Evolutionary conservation across 768 basidiomycete genomes (phyloP), one percentile per base, ranked within the genome.

Genomic region (Antrodiella citrinella): DNA sequence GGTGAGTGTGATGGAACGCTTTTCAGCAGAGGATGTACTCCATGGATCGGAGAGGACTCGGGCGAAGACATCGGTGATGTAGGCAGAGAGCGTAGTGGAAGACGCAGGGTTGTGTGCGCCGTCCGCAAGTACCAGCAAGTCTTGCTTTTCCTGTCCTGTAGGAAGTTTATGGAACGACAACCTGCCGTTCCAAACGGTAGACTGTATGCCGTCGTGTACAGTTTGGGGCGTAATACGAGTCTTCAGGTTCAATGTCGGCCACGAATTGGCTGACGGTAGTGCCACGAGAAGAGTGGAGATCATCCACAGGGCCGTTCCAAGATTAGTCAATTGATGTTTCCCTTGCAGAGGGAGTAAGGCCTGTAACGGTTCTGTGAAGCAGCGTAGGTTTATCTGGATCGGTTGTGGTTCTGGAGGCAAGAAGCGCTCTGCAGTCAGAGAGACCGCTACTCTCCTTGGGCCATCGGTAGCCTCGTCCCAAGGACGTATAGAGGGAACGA

Each of bases 91-190:
- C 0, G 78, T 77, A 23, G 65, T 55, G 0, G 91, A 76, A 0
- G 91, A 91, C 4, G 89, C 83, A 4, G 82, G 68, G 62, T 98
- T 99, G 65, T 98, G 96, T 0, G 96, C 95, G 2, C 96, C 96
- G 60, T 99, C 96, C 3, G 84, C 86, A 10, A 98, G 75, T 11
- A 94, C 57, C 19, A 64, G 66, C 5, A 76, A 54, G 15, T 53
- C 43, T 44, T 46, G 45, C 21, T 18, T n/a, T 7, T 15, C 30
- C 30, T 35, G 30, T 35, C 15, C 30, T 15, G 30, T 15, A 35
- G 30, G 15, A 53, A 76, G 40, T 2, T 57, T 54, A 53, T 80
- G 79, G 65, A 84, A 96, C 0, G 86, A 85, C 11, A 97, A 76
- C 48, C 95, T 71, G 3, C 95, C 95, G 10, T 80, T 80, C 94